Percentiles rank a stretch among this genome's conserved stretches.
Evolutionary conservation across 768 basidiomycete genomes (phyloP).

Genomic region (Xerocomus brunneocitrinus): DNA sequence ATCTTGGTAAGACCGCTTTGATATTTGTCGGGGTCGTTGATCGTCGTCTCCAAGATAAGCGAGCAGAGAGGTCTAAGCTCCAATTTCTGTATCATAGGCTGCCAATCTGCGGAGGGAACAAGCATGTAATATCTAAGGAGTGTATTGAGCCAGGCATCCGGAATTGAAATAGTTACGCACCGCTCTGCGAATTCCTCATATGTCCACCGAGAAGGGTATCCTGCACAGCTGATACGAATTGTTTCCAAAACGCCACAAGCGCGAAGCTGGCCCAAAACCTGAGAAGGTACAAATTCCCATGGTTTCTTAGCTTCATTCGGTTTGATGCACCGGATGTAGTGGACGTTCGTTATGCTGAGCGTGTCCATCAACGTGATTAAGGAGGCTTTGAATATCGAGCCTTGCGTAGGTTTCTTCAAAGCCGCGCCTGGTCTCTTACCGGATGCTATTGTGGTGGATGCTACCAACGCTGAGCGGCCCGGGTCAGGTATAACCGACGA

Average conservation of each 20-base stretch:
- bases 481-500: conserved; percentile 87
- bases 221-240: conserved; percentile 97
- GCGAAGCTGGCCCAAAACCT: conserved; percentile 90
- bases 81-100: conserved; percentile 74
- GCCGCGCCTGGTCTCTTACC: conserved; percentile 65
- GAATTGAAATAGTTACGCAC: conserved; percentile 40
- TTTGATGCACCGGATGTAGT: conserved; percentile 99
- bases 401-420: conserved; percentile 91
- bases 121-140: conserved; percentile 90
- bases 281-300: conserved; percentile 95
- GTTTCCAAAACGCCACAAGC: conserved; percentile 99
- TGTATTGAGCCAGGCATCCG: conserved; percentile 17
- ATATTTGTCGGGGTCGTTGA: conserved; percentile 93
- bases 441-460: conserved; percentile 36
- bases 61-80: conserved; percentile 80
- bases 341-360: conserved; percentile 93
- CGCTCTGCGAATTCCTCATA: conserved; percentile 98
- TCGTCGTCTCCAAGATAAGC: conserved; percentile 77
- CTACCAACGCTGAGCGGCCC: conserved; percentile 69
- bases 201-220: conserved; percentile 97
- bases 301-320: conserved; percentile 95
- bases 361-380: conserved; percentile 95
- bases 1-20: conserved; percentile 97
- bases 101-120: conserved; percentile 82
- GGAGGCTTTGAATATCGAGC: conserved; percentile 97